Base-by-base conservation (phyloP, 352 stramenopile species). In the Phytophthora ohioensis region DNA sequence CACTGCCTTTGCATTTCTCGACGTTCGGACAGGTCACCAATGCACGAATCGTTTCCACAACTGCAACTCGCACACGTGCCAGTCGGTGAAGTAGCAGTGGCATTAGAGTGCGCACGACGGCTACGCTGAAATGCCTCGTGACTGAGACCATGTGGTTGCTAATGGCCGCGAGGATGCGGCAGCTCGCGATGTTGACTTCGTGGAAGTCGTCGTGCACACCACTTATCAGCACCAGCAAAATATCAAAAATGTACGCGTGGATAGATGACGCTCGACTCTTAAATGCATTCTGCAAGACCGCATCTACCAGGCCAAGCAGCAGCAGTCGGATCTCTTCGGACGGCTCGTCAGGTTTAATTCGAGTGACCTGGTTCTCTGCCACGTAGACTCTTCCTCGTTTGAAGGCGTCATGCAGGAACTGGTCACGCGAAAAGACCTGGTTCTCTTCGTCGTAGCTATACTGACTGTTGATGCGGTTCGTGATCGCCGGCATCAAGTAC, bases 111-210 rank as follows among this genome's bases (percentile, higher is more conserved):
- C 97, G 84, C 41, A 96, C 92, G 11, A 98, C 67, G 47, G 88
- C 97, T 15, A 96, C 85, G 10, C 90, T 95, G 66, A 98, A 98
- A 64, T 97, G 93, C 80, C 98, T 98, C 78, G 98, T 95, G 34
- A 96, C 95, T 43, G 88, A 87, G 47, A 97, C 83, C 80, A 96
- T 96, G 67, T 92, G 72, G 53, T 84, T 76, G 64, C 78, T 87
- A 15, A 92, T 65, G 15, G 64, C 27, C 4, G 57, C 43, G n/a
- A 92, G 67, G 12, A 90, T 74, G 15, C 65, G 42, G 45, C 87
- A 97, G 9, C 80, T 82, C 36, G 75, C 67, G 64, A 97, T 87
- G 62, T 95, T 97, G 31, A 98, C 64, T 2, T 94, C 87, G 17
- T 91, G 91, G 73, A 88, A 98, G 10, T 92, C 81, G 78, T 98